Evolutionary conservation across 306 rosid species (phyloP).

Genomic region (Sicyos baderoa): DNA sequence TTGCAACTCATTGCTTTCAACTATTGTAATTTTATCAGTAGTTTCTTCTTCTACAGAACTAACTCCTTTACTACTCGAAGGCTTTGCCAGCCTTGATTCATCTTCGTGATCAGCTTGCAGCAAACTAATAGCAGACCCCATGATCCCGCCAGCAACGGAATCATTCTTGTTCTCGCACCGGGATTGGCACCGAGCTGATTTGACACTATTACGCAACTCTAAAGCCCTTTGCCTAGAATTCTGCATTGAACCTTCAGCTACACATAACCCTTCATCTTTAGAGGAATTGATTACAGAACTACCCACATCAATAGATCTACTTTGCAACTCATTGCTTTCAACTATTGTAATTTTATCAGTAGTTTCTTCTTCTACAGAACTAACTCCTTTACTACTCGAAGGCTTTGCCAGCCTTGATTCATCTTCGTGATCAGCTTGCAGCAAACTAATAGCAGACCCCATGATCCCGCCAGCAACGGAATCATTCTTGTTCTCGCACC

Average conservation of each 20-base stretch:
- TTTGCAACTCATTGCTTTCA: constrained; percentile 31
- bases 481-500: constrained; percentile 26
- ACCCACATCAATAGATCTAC: constrained; percentile 27
- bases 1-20: constrained; percentile 33
- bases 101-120: constrained; percentile 29
- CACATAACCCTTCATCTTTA: constrained; percentile 23
- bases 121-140: constrained; percentile 31
- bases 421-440: constrained; percentile 30
- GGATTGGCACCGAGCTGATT: constrained; percentile 28
- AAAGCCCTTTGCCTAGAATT: constrained; percentile 71
- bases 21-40: constrained; percentile 33
- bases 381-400: constrained; percentile 26
- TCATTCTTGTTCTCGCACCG: constrained; percentile 26
- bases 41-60: constrained; percentile 31
- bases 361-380: constrained; percentile 31
- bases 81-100: constrained; percentile 31
- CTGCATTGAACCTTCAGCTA: constrained; percentile 1
- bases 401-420: constrained; percentile 32
- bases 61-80: constrained; percentile 28
- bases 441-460: constrained; percentile 32
- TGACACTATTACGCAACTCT: constrained; percentile 56
- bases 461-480: constrained; percentile 27
- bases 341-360: constrained; percentile 36
- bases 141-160: constrained; percentile 26
- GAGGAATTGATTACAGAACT: constrained; percentile 22